Conservation (phyloP, 176 grass and related monocot genomes). For the Carex littledalei region DNA sequence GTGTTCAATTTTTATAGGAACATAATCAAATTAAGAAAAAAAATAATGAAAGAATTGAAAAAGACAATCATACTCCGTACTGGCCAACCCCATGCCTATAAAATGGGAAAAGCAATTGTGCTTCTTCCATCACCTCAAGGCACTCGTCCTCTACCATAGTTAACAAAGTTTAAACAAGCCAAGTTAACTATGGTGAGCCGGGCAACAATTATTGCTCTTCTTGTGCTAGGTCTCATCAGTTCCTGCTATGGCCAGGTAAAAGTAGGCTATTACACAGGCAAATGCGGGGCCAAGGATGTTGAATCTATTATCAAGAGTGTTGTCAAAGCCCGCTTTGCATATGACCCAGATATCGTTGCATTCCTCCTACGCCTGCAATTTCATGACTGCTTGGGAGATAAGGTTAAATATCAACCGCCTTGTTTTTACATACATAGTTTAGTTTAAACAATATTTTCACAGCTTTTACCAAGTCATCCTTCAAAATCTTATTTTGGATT, state of each 20-base stretch:
- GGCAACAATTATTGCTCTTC: background rate
- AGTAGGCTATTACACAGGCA: conserved; percentile 24
- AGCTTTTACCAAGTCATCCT: background rate
- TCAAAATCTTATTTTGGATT: background rate
- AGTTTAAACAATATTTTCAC: background rate
- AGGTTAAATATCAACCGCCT: background rate
- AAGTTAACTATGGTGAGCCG: background rate
- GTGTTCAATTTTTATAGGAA: background rate
- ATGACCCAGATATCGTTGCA: conserved; percentile 9
- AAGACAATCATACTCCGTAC: background rate
- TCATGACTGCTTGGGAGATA: conserved; percentile 26
- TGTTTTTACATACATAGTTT: background rate
- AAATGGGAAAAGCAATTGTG: background rate
- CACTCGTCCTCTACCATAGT: background rate
- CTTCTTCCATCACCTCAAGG: background rate
- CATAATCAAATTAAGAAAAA: background rate
- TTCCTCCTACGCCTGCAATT: conserved; percentile 29
- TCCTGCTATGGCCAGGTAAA: background rate
- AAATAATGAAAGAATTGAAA: background rate
- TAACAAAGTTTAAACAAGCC: background rate
- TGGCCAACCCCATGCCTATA: background rate
- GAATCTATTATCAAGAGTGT: conserved; percentile 22
- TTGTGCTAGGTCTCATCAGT: background rate
- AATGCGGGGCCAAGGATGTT: conserved; percentile 21
- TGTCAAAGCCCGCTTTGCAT: background rate